Conservation (phyloP, 2,329 filamentous ascomycete genomes). For the Waltergamsia citrina region DNA sequence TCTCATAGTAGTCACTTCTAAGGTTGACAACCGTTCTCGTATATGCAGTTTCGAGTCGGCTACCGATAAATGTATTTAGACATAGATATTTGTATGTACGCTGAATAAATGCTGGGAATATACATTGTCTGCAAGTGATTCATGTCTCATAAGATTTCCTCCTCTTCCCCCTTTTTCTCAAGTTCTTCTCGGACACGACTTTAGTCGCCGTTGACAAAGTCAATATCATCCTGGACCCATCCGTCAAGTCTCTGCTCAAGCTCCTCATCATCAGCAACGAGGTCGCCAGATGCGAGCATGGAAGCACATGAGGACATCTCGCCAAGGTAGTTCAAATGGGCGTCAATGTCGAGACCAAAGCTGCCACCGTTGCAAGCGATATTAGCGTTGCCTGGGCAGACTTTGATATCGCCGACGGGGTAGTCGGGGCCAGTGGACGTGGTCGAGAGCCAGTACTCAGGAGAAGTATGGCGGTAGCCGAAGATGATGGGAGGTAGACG, state of each 20-base stretch:
- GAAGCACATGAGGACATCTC: conserved; percentile 29
- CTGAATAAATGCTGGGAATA: too few species aligned
- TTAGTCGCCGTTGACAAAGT: conserved; percentile 2
- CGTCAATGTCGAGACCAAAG: conserved; percentile 28
- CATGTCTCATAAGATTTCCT: not conserved
- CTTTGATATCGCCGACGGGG: conserved; percentile 25
- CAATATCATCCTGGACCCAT: conserved; percentile 4
- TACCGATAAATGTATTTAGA: too few species aligned
- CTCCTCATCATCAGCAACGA: conserved; percentile 1
- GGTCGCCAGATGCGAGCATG: not conserved
- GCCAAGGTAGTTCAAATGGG: conserved; percentile 41
- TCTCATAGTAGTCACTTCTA: too few species aligned
- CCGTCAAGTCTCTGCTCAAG: conserved; percentile 1
- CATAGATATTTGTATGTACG: too few species aligned
- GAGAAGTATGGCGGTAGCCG: conserved; percentile 56
- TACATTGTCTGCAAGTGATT: not conserved
- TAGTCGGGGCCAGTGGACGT: conserved; percentile 22
- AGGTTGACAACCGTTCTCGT: too few species aligned
- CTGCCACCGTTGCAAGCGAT: conserved; percentile 41
- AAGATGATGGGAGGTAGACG: conserved; percentile 52
- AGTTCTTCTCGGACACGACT: not conserved
- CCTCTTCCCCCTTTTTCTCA: too few species aligned
- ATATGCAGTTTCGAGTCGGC: too few species aligned
- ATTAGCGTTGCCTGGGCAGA: conserved; percentile 39
- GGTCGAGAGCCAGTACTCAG: conserved; percentile 56